Conservation (phyloP, 306 rosid genomes). For the barrel medic (Medicago truncatula) region MtrunA17r5.0-ANR NC_053049.1:1864501-1865000, state of each 20-base stretch:
- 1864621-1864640: slow-evolving; percentile 5
- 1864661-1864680: slow-evolving; percentile 27
- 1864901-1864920: neutral
- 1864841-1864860: neutral
- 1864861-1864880: slow-evolving; percentile 32
- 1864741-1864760: slow-evolving; percentile 30
- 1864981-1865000: neutral
- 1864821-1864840: slow-evolving; percentile 15
- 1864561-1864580: slow-evolving; percentile 32
- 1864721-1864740: slow-evolving; percentile 15
- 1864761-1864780: slow-evolving; percentile 49
- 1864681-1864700: slow-evolving; percentile 16
- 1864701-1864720: slow-evolving; percentile 35
- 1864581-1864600: slow-evolving; percentile 34
- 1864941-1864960: slow-evolving; percentile 36
- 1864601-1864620: slow-evolving; percentile 1
- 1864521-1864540: slow-evolving; percentile 33
- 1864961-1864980: slow-evolving; percentile 24
- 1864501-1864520: slow-evolving; percentile 34
- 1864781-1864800: slow-evolving; percentile 37
- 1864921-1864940: slow-evolving; percentile 27
- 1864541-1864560: slow-evolving; percentile 38
- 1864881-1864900: slow-evolving; percentile 25
- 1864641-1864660: neutral
- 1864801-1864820: slow-evolving; percentile 44